These are phyloP conservation scores for Colletotrichum ledebouriae DNA, from an alignment of 2,329 filamentous ascomycete species.

Conservation along the genomic window DNA sequence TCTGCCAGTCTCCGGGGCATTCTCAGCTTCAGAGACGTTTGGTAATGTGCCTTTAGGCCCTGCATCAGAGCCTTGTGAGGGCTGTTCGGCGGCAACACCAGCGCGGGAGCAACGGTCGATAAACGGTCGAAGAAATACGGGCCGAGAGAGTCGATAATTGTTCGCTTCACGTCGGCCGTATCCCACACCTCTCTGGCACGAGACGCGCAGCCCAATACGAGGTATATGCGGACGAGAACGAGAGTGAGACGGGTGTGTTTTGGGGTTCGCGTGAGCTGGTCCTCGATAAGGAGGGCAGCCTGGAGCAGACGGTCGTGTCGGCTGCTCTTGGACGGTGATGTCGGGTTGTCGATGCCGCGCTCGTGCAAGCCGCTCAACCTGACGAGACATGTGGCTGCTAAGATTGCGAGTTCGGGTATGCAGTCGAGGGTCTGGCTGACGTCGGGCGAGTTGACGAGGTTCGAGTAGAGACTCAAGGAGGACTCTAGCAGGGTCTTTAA, in stretches of 20 bases:
- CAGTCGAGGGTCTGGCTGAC: conserved; percentile 32
- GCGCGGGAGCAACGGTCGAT: conserved; percentile 62
- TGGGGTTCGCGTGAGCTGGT: conserved; percentile 60
- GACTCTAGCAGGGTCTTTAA: conserved; percentile 37
- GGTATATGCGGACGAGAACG: conserved; percentile 65
- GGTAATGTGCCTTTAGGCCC: conserved; percentile 61
- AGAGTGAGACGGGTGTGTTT: conserved; percentile 63
- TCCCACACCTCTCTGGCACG: conserved; percentile 64
- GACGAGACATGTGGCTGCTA: conserved; percentile 53
- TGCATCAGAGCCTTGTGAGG: conserved; percentile 53
- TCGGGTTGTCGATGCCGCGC: conserved; percentile 16
- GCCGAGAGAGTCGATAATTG: conserved; percentile 68
- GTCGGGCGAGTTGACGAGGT: conserved; percentile 29
- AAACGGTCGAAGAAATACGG: conserved; percentile 69
- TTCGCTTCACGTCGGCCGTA: conserved; percentile 67
- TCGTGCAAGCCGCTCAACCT: conserved; percentile 43
- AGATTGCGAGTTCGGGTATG: conserved; percentile 52
- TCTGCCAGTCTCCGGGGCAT: conserved; percentile 59
- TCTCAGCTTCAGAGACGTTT: conserved; percentile 60
- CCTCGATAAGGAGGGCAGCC: conserved; percentile 64
- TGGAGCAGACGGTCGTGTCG: conserved; percentile 57
- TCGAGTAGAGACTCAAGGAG: conserved; percentile 30
- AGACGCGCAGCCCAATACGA: conserved; percentile 63
- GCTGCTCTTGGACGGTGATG: conserved; percentile 10
- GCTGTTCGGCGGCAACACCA: conserved; percentile 49